Conservation (phyloP, 2,329 filamentous ascomycete species). For the Ceratocystis variospora region DNA sequence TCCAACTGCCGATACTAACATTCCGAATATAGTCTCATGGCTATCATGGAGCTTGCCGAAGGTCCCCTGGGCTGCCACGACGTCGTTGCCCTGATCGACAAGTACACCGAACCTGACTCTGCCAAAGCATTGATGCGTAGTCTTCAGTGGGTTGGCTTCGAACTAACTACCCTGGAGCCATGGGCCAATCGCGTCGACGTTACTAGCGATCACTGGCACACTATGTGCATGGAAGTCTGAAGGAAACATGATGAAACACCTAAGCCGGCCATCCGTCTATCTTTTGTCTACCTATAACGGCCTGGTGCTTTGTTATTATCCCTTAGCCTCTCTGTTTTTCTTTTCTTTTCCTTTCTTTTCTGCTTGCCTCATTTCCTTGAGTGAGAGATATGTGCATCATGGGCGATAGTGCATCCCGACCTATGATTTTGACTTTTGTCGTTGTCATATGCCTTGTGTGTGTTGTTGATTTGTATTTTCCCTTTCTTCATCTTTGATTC, state of each 20-base stretch:
- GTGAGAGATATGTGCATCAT: constrained; percentile 7
- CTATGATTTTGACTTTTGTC: constrained; percentile 1
- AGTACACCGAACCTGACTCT: constrained; percentile 47
- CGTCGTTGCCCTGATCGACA: constrained; percentile 70
- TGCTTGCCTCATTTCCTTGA: constrained; percentile 19
- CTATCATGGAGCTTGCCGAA: constrained; percentile 76
- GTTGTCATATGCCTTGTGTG: constrained; percentile 3
- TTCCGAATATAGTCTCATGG: constrained; percentile 52
- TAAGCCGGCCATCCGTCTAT: not conserved
- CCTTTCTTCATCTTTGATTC: not conserved
- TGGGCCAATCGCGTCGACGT: constrained; percentile 54
- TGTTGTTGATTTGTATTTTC: not conserved
- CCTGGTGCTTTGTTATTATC: not conserved
- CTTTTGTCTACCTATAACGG: not conserved
- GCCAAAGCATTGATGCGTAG: constrained; percentile 60
- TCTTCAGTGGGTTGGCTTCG: constrained; percentile 87
- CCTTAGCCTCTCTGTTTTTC: not conserved
- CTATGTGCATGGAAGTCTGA: constrained; percentile 77
- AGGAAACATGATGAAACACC: not conserved
- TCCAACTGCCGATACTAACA: constrained; percentile 24
- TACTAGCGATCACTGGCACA: constrained; percentile 67
- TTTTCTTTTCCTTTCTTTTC: constrained; percentile 14
- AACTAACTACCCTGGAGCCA: constrained; percentile 62
- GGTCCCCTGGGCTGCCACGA: constrained; percentile 61
- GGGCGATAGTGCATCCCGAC: constrained; percentile 14